Base-by-base conservation (phyloP, 768 basidiomycete genomes). In the Amanita muscaria region DNA sequence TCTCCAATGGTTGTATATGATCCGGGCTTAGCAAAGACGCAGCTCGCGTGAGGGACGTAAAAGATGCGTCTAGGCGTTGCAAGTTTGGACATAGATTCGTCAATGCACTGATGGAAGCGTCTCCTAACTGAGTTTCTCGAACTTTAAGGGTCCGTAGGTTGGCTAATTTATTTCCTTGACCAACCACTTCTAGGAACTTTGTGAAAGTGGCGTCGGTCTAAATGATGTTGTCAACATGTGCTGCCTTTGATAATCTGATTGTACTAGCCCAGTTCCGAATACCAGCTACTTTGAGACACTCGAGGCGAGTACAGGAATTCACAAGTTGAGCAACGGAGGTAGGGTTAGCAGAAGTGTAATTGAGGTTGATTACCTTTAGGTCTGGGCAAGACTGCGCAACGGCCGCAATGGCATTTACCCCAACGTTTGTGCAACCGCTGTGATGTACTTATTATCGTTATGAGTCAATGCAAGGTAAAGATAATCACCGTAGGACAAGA, bases 351-450 rank as follows among this genome's bases (percentile, higher is more conserved):
- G 74, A 65, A 2, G 83, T 86, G 47, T 77, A 77, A 52, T 71
- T 82, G 27, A 84, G 56, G 51, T 85, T 83, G 37, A 81, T 53
- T 1, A 62, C 56, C 10, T 54, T 64, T 25, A 86, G 64, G 12
- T 53, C 54, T 11, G 53, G 62, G 50, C 79, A 79, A 8, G 55
- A 57, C 25, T 59, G 57, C 8, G 69, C 68, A 4, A 64, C 61
- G 2, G 68, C 71, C 10, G 66, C 59, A 27, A 70, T 60, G 1
- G 80, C 75, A 51, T 69, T 64, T 3, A 66, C 47, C 5, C 74
- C 72, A 9, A 76, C 80, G 55, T 76, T 77, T 8, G 70, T 64
- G 54, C 80, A 83, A 18, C 76, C 79, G 3, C 83, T 85, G 54
- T 35, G 2, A 34, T 22, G 39, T 48, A 36, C 47, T 50, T 14